These are phyloP conservation scores for Quercus variabilis DNA, from an alignment of 306 rosid species.

Conservation along the genomic window DNA sequence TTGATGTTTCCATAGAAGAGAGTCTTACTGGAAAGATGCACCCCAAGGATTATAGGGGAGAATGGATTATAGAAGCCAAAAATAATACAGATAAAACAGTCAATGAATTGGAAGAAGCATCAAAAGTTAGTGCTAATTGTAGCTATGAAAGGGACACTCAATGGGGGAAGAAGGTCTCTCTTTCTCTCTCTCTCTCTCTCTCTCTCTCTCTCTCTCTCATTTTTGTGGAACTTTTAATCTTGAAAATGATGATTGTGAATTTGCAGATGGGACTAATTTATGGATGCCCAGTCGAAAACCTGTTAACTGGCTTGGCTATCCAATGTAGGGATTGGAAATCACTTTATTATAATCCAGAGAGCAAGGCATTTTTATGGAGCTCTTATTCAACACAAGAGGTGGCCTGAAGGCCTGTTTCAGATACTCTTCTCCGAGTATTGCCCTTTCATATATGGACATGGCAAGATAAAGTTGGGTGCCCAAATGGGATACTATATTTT, in stretches of 20 bases:
- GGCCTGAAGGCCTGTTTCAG: slow-evolving; percentile 66
- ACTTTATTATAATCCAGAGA: slow-evolving; percentile 55
- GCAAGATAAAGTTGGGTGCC: slow-evolving; percentile 40
- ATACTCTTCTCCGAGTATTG: slow-evolving; percentile 62
- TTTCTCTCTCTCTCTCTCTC: slow-evolving; percentile 5
- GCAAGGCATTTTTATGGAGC: slow-evolving; percentile 40
- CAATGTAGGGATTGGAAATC: slow-evolving; percentile 79
- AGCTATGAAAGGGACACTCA: slow-evolving; percentile 52
- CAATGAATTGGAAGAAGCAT: slow-evolving; percentile 47
- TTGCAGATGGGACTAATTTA: slow-evolving; percentile 68
- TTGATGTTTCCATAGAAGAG: slow-evolving; percentile 74
- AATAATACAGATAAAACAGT: slow-evolving; percentile 27
- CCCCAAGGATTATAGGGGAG: slow-evolving; percentile 21
- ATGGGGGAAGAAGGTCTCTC: slow-evolving; percentile 66
- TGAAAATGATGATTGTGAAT: background rate
- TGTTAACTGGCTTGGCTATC: slow-evolving; percentile 51
- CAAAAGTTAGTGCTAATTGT: slow-evolving; percentile 49
- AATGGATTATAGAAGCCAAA: slow-evolving; percentile 3
- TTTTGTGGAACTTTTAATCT: background rate
- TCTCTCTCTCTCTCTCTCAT: background rate
- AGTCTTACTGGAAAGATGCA: slow-evolving; percentile 44
- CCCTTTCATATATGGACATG: slow-evolving; percentile 67
- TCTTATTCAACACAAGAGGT: slow-evolving; percentile 55
- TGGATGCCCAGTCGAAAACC: slow-evolving; percentile 63
- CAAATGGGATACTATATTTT: slow-evolving; percentile 60